A percentile compares a stretch with the other conserved stretches of the same genome.
These are phyloP conservation scores for Aspergillus spinulosporus DNA, from an alignment of 2,329 filamentous ascomycete genomes.

Conservation along the genomic window DNA sequence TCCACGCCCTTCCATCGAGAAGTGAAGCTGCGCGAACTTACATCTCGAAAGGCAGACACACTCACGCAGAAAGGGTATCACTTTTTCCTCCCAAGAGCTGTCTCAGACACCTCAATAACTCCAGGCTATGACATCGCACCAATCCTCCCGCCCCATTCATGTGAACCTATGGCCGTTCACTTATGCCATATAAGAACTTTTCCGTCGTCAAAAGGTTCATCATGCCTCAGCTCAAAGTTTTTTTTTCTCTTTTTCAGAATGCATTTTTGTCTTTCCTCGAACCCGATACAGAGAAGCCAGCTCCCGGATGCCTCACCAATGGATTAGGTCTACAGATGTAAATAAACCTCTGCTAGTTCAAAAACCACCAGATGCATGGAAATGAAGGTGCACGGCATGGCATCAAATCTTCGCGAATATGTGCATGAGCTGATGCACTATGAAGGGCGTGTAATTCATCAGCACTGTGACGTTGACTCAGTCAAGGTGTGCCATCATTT, in stretches of 20 bases:
- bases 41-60: slow-evolving; percentile 43
- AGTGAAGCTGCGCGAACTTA: slow-evolving; percentile 41
- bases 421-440: slow-evolving; percentile 36
- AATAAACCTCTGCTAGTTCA: slow-evolving; percentile 32
- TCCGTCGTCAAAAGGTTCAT: slow-evolving; percentile 27
- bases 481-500: slow-evolving; percentile 97
- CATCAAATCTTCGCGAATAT: slow-evolving; percentile 32
- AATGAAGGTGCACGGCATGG: slow-evolving; percentile 30
- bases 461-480: slow-evolving; percentile 56
- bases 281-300: slow-evolving; percentile 26
- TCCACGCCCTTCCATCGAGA: slow-evolving; percentile 33
- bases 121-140: slow-evolving; percentile 36
- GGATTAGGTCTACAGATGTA: slow-evolving; percentile 31
- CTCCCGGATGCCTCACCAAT: slow-evolving; percentile 27
- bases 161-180: slow-evolving; percentile 35
- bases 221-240: slow-evolving; percentile 13
- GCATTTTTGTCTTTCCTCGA: slow-evolving; percentile 20
- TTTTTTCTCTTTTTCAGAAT: slow-evolving; percentile 19
- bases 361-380: slow-evolving; percentile 36
- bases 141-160: slow-evolving; percentile 24
- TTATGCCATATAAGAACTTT: slow-evolving; percentile 27
- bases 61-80: slow-evolving; percentile 46
- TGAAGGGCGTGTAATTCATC: slow-evolving; percentile 42
- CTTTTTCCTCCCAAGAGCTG: slow-evolving; percentile 43
- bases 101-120: slow-evolving; percentile 43